Conservation (phyloP, 345 rosid species). For the Brassica juncea region DNA sequence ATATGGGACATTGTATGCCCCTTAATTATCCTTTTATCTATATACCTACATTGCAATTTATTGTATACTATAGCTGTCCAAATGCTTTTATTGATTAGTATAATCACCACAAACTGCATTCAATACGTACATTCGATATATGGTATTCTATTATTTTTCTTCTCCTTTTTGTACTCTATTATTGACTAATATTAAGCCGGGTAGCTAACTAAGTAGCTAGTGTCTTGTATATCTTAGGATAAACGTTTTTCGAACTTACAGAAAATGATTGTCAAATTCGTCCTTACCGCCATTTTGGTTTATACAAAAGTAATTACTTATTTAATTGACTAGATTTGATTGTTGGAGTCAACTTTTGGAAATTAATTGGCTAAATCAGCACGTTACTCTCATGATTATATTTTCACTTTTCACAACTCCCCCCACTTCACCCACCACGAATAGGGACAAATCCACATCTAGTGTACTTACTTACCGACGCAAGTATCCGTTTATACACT, state of each 20-base stretch:
- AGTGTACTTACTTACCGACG: conserved; percentile 30
- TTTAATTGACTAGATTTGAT: conserved; percentile 9
- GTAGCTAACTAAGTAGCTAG: background rate
- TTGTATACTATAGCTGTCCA: conserved; percentile 25
- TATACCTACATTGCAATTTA: background rate
- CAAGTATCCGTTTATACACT: conserved; percentile 18
- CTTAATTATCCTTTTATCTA: conserved; percentile 11
- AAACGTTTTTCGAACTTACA: background rate
- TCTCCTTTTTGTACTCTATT: background rate
- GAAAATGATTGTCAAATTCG: conserved; percentile 16
- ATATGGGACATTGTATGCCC: conserved; percentile 40
- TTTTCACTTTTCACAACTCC: conserved; percentile 39
- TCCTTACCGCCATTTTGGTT: conserved; percentile 24
- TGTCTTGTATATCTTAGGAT: background rate
- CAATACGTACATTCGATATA: background rate
- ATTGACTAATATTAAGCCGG: no score
- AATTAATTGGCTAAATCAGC: conserved; percentile 37
- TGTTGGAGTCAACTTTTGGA: conserved; percentile 29
- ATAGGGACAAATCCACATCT: conserved; percentile 12
- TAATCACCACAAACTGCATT: background rate
- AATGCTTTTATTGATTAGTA: conserved; percentile 21
- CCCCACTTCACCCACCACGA: conserved; percentile 44
- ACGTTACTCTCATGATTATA: conserved; percentile 44
- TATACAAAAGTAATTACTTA: conserved; percentile 10
- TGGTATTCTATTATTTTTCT: background rate